phyloP scores from a whole-genome alignment of 768 basidiomycete genomes.

The Phanerodontia chrysosporium region DNA sequence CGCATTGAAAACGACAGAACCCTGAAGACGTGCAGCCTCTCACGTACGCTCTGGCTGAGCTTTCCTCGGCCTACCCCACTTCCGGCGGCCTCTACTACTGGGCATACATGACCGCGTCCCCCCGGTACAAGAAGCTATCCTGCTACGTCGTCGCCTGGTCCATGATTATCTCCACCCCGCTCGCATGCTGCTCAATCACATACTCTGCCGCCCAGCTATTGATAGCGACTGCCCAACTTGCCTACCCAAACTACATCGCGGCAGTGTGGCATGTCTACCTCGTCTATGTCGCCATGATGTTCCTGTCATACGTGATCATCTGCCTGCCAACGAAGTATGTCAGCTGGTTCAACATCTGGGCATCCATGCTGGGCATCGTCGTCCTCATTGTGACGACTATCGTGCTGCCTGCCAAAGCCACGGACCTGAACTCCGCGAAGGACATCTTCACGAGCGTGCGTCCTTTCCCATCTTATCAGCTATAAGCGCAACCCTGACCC shows the following conservation, averaged over 20 bases:
- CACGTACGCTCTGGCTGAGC: conserved; percentile 13
- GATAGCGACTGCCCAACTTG: conserved; percentile 14
- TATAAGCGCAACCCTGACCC: not conserved
- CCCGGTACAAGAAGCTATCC: conserved; percentile 14
- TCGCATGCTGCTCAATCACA: conserved; percentile 17
- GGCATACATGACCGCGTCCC: conserved; percentile 18
- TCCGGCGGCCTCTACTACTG: conserved; percentile 19
- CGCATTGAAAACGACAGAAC: not conserved
- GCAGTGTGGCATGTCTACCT: conserved; percentile 15
- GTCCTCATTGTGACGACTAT: conserved; percentile 13
- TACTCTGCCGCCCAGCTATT: conserved; percentile 17
- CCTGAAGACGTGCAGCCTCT: not conserved
- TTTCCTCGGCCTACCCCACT: conserved; percentile 15
- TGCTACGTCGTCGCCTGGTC: conserved; percentile 19
- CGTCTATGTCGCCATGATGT: conserved; percentile 18
- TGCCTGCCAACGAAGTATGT: conserved; percentile 16
- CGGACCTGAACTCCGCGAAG: conserved; percentile 10
- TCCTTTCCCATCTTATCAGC: not conserved
- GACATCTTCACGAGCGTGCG: conserved; percentile 11
- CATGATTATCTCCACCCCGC: conserved; percentile 18
- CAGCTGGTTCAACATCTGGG: conserved; percentile 21
- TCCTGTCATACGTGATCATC: conserved; percentile 17
- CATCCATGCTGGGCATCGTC: conserved; percentile 9
- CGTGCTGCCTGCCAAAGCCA: conserved; percentile 10
- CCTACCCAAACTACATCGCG: conserved; percentile 12